Conservation (phyloP, 2,329 filamentous ascomycete genomes). For the Verticillium zaregamsianum region DNA sequence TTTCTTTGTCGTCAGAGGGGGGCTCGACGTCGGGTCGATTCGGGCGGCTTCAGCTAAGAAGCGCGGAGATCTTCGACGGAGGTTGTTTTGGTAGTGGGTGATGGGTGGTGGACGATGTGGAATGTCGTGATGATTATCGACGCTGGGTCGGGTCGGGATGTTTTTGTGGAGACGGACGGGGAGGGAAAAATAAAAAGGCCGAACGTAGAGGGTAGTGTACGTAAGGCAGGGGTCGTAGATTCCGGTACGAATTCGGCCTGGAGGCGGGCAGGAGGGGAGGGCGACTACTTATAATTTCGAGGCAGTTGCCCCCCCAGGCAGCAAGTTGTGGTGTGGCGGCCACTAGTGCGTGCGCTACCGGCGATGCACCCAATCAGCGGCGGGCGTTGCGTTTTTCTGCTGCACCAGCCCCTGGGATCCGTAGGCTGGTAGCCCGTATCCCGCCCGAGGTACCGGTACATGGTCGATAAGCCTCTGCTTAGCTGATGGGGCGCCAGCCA, state of each 20-base stretch:
- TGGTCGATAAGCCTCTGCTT: conserved; percentile 3
- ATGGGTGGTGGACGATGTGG: neutral
- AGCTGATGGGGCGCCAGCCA: neutral
- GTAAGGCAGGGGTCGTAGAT: conserved; percentile 52
- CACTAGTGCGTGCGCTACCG: conserved; percentile 31
- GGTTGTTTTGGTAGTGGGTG: neutral
- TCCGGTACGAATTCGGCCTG: conserved; percentile 48
- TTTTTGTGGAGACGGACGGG: conserved; percentile 12
- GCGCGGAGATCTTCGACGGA: neutral
- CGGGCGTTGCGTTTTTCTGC: conserved; percentile 25
- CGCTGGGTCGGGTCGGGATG: conserved; percentile 14
- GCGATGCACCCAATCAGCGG: conserved; percentile 32
- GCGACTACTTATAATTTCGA: conserved; percentile 54
- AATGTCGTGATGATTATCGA: conserved; percentile 1
- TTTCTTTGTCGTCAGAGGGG: conserved; percentile 22
- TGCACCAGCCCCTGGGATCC: conserved; percentile 29
- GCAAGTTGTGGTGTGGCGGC: conserved; percentile 39
- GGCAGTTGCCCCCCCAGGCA: conserved; percentile 27
- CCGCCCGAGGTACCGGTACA: neutral
- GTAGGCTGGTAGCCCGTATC: conserved; percentile 19
- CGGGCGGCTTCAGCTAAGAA: conserved; percentile 2
- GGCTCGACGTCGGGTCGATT: neutral
- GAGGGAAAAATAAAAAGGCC: conserved; percentile 36
- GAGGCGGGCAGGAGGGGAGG: conserved; percentile 47
- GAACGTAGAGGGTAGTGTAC: conserved; percentile 42